phyloP scores from a whole-genome alignment of 768 basidiomycete genomes.

The Pleurotus salmoneostramineus region DNA sequence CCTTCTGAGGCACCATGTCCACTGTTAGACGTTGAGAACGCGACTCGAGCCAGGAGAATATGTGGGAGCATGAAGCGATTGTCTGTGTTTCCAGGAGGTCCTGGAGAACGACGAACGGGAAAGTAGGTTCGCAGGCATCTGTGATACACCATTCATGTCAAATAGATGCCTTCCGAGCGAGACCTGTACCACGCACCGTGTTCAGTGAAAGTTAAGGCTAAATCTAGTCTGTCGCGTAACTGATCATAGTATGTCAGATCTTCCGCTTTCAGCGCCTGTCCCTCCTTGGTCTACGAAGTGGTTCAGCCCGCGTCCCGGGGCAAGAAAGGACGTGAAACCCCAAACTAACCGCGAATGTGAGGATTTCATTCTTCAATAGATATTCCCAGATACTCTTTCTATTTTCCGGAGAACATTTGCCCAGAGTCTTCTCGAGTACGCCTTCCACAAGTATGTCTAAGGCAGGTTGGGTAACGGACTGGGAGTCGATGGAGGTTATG shows the following conservation, averaged over 20 bases:
- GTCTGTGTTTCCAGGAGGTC: conserved; percentile 86
- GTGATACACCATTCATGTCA: neutral
- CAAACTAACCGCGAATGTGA: conserved; percentile 61
- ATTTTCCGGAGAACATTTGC: conserved; percentile 49
- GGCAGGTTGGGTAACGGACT: conserved; percentile 40
- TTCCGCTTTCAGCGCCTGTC: conserved; percentile 52
- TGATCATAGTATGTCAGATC: conserved; percentile 56
- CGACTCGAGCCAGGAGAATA: conserved; percentile 85
- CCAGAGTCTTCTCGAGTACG: conserved; percentile 37
- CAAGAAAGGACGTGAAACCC: neutral
- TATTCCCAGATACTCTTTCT: conserved; percentile 75
- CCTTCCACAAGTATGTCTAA: conserved; percentile 48
- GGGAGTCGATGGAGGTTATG: conserved; percentile 46
- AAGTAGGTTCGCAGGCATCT: conserved; percentile 78
- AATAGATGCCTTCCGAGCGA: neutral
- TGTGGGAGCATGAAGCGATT: conserved; percentile 77
- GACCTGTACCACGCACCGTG: conserved; percentile 44
- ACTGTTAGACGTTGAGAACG: conserved; percentile 68
- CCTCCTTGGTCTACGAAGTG: conserved; percentile 58
- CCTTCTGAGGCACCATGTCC: conserved; percentile 81
- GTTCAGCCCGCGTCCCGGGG: neutral
- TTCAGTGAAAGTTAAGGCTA: conserved; percentile 74
- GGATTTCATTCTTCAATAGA: conserved; percentile 66
- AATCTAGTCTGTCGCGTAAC: conserved; percentile 61
- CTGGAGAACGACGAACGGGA: conserved; percentile 72